These are phyloP conservation scores for Coniochaeta pulveracea DNA, from an alignment of 2,329 filamentous ascomycete species.

Conservation along the genomic window DNA sequence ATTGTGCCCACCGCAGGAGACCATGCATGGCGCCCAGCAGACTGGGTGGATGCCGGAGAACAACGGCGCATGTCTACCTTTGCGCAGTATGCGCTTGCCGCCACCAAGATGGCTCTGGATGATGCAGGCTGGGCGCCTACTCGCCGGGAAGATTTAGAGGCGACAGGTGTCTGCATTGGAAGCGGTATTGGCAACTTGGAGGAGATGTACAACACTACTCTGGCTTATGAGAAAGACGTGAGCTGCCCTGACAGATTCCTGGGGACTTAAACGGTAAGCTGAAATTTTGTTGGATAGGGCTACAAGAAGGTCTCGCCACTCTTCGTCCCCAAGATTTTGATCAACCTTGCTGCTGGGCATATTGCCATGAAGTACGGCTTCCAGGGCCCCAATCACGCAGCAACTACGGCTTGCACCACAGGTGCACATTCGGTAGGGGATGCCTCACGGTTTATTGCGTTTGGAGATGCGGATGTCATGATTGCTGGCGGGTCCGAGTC, in stretches of 20 bases:
- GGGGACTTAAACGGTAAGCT: conserved; percentile 5
- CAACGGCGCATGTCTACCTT: conserved; percentile 80
- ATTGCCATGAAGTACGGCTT: conserved; percentile 89
- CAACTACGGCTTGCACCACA: conserved; percentile 91
- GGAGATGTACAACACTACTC: conserved; percentile 74
- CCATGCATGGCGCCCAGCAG: conserved; percentile 32
- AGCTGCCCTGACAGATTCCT: conserved; percentile 17
- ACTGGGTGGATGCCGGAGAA: conserved; percentile 43
- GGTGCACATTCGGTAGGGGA: conserved; percentile 92
- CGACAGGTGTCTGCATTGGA: conserved; percentile 82
- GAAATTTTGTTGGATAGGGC: conserved; percentile 41
- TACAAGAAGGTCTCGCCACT: conserved; percentile 88
- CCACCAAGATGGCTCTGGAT: conserved; percentile 71
- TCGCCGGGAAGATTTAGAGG: conserved; percentile 51
- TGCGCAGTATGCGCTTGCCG: conserved; percentile 82
- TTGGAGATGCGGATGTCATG: conserved; percentile 90
- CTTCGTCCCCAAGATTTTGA: conserved; percentile 86
- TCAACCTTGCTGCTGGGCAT: conserved; percentile 91
- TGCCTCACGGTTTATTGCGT: conserved; percentile 83
- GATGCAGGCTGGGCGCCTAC: conserved; percentile 69
- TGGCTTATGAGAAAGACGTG: conserved; percentile 65
- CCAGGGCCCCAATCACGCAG: conserved; percentile 82
- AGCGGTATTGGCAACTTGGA: conserved; percentile 94
- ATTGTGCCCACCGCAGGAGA: conserved; percentile 57
- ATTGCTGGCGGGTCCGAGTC: conserved; percentile 90